These are phyloP conservation scores for Penicillium cataractarum DNA, from an alignment of 495 filamentous ascomycete genomes.

Conservation along the genomic window DNA sequence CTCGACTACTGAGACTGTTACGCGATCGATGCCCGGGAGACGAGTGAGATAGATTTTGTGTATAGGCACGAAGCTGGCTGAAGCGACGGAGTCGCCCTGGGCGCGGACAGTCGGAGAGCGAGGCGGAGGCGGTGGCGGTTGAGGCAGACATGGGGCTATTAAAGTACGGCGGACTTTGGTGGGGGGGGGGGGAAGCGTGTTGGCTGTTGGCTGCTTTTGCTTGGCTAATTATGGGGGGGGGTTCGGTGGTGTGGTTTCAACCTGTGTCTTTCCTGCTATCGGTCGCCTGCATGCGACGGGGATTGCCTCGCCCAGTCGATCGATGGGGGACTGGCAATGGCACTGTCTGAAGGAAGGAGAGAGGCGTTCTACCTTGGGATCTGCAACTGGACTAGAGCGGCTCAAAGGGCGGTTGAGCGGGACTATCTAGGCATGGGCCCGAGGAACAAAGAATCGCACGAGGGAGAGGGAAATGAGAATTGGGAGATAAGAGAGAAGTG, in stretches of 20 bases:
- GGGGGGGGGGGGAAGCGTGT: not conserved
- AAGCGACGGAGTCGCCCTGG: constrained; percentile 69
- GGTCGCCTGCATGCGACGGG: not conserved
- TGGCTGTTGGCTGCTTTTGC: not conserved
- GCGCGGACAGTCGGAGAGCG: constrained; percentile 45
- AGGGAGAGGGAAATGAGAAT: not conserved
- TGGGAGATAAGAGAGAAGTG: constrained; percentile 1
- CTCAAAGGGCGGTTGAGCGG: constrained; percentile 8
- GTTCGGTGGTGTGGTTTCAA: not conserved
- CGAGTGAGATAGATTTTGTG: constrained; percentile 54
- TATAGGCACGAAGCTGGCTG: constrained; percentile 74
- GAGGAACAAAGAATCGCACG: constrained; percentile 4
- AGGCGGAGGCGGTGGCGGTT: constrained; percentile 48
- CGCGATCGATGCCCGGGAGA: constrained; percentile 37
- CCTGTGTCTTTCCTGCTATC: not conserved
- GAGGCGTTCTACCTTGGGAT: constrained; percentile 8
- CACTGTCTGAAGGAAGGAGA: not conserved
- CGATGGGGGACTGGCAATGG: not conserved
- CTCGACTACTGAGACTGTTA: constrained; percentile 40
- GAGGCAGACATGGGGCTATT: constrained; percentile 37
- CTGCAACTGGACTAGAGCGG: constrained; percentile 24
- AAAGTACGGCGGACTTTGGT: not conserved
- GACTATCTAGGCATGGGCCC: constrained; percentile 9
- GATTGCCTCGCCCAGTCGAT: not conserved
- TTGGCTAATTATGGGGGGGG: not conserved